Conservation (phyloP, 129 eudicot genomes). For the Escallonia rubra region DNA sequence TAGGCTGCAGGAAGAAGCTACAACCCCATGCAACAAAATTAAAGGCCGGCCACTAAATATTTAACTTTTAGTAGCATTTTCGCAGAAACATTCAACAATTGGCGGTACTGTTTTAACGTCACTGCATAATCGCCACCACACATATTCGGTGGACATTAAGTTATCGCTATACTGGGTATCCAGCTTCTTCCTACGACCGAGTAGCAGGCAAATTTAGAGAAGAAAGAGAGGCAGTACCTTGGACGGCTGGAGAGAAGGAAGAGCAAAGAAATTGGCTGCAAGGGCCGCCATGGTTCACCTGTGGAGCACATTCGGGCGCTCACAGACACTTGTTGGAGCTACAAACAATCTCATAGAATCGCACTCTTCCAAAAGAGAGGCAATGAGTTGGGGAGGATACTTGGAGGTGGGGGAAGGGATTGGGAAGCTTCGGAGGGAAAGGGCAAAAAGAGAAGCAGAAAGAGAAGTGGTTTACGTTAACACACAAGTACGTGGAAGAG, state of each 20-base stretch:
- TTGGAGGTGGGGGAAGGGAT: conserved; percentile 28
- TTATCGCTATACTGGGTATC: too few relatives aligned
- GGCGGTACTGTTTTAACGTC: neutral
- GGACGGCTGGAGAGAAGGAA: conserved; percentile 18
- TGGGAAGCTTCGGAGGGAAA: conserved; percentile 26
- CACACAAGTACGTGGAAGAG: neutral
- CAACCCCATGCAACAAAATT: too few relatives aligned
- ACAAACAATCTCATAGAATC: conserved; percentile 1
- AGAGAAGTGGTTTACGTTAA: conserved; percentile 13
- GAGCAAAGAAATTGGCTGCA: conserved; percentile 22
- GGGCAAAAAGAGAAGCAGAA: neutral
- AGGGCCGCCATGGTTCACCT: conserved; percentile 39
- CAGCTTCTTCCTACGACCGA: too few relatives aligned
- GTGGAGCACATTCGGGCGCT: conserved; percentile 27
- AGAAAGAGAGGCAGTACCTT: conserved; percentile 22
- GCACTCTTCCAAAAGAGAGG: neutral
- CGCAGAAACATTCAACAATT: neutral
- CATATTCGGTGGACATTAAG: too few relatives aligned
- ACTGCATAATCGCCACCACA: neutral
- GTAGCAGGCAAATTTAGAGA: neutral
- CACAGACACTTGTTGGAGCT: neutral
- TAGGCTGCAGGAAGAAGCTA: too few relatives aligned
- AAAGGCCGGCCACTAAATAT: neutral
- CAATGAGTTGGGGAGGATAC: conserved; percentile 10
- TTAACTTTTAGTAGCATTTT: neutral